A percentile compares a stretch with the other conserved stretches of the same genome.
These are phyloP conservation scores for Moesziomyces antarcticus DNA, from an alignment of 1,284 basidiomycete genomes.

Conservation along the genomic window DNA sequence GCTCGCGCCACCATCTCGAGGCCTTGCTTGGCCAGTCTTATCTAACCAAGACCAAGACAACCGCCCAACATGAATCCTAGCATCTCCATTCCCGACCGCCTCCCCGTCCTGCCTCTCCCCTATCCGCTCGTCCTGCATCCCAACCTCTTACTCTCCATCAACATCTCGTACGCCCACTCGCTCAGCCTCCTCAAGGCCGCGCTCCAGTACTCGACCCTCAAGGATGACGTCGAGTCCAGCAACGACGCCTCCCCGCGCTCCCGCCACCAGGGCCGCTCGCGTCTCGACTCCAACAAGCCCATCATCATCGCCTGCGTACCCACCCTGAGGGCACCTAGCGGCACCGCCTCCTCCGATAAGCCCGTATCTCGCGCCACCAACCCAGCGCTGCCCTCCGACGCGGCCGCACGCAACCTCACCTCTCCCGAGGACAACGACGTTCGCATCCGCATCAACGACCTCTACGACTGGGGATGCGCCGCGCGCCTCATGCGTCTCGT, in stretches of 20 bases:
- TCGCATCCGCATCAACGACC: slow-evolving; percentile 51
- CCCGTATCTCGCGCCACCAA: slow-evolving; percentile 39
- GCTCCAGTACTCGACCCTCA: slow-evolving; percentile 49
- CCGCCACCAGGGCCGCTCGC: slow-evolving; percentile 19
- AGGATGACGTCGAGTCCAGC: slow-evolving; percentile 32
- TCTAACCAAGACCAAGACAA: neutral
- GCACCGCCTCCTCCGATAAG: slow-evolving; percentile 45
- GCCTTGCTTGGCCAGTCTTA: too few relatives aligned
- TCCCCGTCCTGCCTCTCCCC: slow-evolving; percentile 62
- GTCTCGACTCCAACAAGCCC: slow-evolving; percentile 42
- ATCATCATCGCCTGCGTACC: slow-evolving; percentile 63
- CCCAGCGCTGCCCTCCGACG: slow-evolving; percentile 36
- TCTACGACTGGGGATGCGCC: slow-evolving; percentile 63
- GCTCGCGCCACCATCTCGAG: too few relatives aligned
- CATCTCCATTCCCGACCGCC: slow-evolving; percentile 55
- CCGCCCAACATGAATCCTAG: slow-evolving; percentile 32
- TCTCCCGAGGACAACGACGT: slow-evolving; percentile 39
- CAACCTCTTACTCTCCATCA: slow-evolving; percentile 63
- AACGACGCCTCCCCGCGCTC: slow-evolving; percentile 20
- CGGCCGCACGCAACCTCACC: slow-evolving; percentile 29
- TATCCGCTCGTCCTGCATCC: slow-evolving; percentile 66
- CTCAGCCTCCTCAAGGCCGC: slow-evolving; percentile 65
- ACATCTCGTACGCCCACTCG: slow-evolving; percentile 61
- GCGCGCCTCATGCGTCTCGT: slow-evolving; percentile 63
- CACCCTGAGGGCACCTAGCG: slow-evolving; percentile 47